Evolutionary conservation across 106 monocot genomes (phyloP).

Genomic region (Dioscorea dumetorum): DNA sequence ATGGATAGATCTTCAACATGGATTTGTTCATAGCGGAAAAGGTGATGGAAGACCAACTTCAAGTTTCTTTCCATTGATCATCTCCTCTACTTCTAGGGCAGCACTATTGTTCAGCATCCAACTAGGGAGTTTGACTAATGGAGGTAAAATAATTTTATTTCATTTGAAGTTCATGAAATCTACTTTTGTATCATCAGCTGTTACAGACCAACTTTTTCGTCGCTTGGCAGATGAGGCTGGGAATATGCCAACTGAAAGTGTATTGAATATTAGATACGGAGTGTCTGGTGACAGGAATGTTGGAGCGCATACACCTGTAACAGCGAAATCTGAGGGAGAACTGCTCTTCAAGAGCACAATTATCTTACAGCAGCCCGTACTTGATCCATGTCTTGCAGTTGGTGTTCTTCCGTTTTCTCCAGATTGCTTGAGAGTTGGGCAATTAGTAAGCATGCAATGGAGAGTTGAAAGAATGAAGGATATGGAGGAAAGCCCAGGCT

Average conservation of each 20-base stretch:
- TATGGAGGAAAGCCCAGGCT: slow-evolving; percentile 17
- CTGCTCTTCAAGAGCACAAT: slow-evolving; percentile 63
- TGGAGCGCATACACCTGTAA: slow-evolving; percentile 69
- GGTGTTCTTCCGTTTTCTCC: slow-evolving; percentile 89
- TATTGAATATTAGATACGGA: slow-evolving; percentile 73
- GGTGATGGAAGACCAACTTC: slow-evolving; percentile 72
- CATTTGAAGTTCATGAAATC: neutral
- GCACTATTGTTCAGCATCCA: slow-evolving; percentile 70
- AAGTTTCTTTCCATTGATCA: slow-evolving; percentile 65
- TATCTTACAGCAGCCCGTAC: slow-evolving; percentile 64
- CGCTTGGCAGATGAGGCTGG: slow-evolving; percentile 39
- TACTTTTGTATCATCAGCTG: too few relatives aligned
- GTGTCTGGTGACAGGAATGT: slow-evolving; percentile 66
- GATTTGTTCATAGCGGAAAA: slow-evolving; percentile 61
- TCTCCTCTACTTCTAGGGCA: slow-evolving; percentile 79
- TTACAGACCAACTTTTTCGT: neutral
- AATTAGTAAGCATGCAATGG: slow-evolving; percentile 83
- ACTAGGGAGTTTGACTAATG: slow-evolving; percentile 12
- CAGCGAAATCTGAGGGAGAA: slow-evolving; percentile 16
- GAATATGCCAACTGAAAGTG: slow-evolving; percentile 37
- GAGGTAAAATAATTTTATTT: slow-evolving; percentile 22
- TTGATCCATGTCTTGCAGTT: slow-evolving; percentile 85
- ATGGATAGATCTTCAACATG: slow-evolving; percentile 84
- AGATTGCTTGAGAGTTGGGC: slow-evolving; percentile 76
- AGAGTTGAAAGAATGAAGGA: slow-evolving; percentile 83